Evolutionary conservation across 2,329 filamentous ascomycete genomes (phyloP).

Genomic region (Penicillium hesseltinei): DNA sequence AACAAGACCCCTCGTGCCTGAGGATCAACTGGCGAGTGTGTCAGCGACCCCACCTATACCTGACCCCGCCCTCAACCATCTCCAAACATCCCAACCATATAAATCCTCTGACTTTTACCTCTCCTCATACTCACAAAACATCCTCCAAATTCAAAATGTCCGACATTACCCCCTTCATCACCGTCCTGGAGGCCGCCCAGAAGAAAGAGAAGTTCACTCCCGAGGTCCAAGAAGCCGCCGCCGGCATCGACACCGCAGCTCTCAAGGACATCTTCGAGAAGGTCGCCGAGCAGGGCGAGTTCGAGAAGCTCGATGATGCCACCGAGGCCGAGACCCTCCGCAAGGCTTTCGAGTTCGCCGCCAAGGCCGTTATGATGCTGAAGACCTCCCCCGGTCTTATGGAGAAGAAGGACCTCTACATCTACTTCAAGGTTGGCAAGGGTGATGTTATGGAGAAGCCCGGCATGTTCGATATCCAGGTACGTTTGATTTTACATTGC

Average conservation of each 20-base stretch:
- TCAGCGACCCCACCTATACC: conserved; percentile 9
- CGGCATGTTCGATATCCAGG: conserved; percentile 42
- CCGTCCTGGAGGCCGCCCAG: conserved; percentile 28
- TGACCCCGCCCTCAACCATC: conserved; percentile 10
- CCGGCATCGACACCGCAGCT: conserved; percentile 25
- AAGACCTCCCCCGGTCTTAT: conserved; percentile 22
- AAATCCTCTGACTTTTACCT: neutral
- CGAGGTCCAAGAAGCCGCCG: conserved; percentile 29
- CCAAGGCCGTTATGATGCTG: conserved; percentile 32
- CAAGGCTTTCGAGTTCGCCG: conserved; percentile 33
- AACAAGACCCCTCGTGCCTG: too few relatives aligned
- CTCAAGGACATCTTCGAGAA: conserved; percentile 24
- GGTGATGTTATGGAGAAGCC: conserved; percentile 32
- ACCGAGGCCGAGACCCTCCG: conserved; percentile 18
- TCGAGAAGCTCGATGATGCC: conserved; percentile 15
- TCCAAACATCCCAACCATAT: conserved; percentile 14
- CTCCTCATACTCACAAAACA: neutral
- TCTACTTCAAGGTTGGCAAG: conserved; percentile 40
- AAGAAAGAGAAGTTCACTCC: conserved; percentile 29
- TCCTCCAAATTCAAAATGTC: conserved; percentile 26
- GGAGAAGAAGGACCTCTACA: conserved; percentile 37
- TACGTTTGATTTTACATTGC: conserved; percentile 19
- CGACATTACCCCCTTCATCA: conserved; percentile 27
- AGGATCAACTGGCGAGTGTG: conserved; percentile 15
- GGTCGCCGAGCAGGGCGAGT: conserved; percentile 16